Base-by-base conservation (phyloP, 192 early-diverging fungal genomes). In the Coemansia sp. region DNA sequence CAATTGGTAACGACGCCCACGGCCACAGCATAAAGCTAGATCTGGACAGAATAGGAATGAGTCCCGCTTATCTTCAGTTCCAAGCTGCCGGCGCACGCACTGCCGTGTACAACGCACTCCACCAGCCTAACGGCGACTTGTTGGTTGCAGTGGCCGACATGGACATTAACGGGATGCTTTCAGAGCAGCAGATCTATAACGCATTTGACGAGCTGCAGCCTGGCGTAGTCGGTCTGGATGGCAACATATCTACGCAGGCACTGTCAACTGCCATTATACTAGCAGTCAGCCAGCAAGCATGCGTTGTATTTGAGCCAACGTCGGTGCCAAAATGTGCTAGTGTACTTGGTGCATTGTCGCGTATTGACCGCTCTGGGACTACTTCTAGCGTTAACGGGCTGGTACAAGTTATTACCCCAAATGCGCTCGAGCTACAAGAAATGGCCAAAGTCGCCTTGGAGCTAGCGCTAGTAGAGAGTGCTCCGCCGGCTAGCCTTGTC, bases 121-220 rank as follows among this genome's bases (percentile, higher is more conserved):
- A 96, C 70, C 63, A 82, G 16, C 49, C 80, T 2, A 71, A 88
- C 38, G 97, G 97, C 8, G 86, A 92, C 18, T 75, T 96, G 27
- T 16, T 95, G 0, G 78, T 87, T 10, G 97, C 94, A 3, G 92
- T 98, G 0, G 96, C 96, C 13, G 97, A 99, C 66, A 99, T 99
- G 97, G 82, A 79, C 36, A 90, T 97, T 20, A 93, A 94, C 75
- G 86, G 80, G 15, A 63, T 77, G 18, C 57, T 95, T 13, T 72
- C 73, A 29, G 29, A 55, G n/a, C 52, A 65, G 18, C 69, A 73
- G 24, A 54, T 76, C 10, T 41, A 61, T 12, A 60, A 63, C 7
- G 64, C 70, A 5, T 68, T 75, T 65, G 18, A 10, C 1, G 20
- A 27, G 65, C 63, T 67, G 8, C 16, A 40, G 0, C 75, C 81